These are phyloP conservation scores for Inonotus hispidus DNA, from an alignment of 1,284 basidiomycete genomes.

Conservation along the genomic window DNA sequence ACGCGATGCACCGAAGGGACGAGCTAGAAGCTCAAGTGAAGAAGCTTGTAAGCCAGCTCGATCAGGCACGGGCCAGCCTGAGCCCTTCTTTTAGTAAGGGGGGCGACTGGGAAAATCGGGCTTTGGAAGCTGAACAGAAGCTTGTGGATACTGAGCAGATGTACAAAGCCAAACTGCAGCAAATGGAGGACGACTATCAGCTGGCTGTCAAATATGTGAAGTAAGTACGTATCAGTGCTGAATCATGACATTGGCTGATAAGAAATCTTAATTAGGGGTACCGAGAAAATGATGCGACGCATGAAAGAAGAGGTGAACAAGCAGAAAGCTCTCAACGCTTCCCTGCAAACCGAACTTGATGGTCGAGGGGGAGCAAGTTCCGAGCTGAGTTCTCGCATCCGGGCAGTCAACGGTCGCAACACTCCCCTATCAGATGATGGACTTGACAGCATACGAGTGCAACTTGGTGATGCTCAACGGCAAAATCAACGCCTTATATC, in stretches of 20 bases:
- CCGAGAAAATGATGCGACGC: conserved; percentile 97
- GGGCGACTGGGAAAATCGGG: conserved; percentile 45
- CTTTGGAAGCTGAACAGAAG: conserved; percentile 63
- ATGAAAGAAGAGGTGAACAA: conserved; percentile 94
- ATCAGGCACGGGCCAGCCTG: conserved; percentile 50
- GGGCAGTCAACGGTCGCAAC: conserved; percentile 68
- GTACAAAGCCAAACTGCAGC: conserved; percentile 72
- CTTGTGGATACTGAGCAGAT: conserved; percentile 74
- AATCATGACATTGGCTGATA: background rate
- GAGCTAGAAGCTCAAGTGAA: conserved; percentile 70
- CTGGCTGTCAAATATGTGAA: conserved; percentile 89
- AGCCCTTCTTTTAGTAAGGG: conserved; percentile 37
- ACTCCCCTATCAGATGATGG: conserved; percentile 74
- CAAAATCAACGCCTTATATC: conserved; percentile 61
- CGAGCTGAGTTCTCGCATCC: conserved; percentile 52
- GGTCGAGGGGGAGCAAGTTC: conserved; percentile 52
- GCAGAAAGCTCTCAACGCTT: conserved; percentile 76
- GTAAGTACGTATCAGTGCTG: conserved; percentile 39
- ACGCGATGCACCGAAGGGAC: conserved; percentile 56
- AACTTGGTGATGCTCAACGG: conserved; percentile 67
- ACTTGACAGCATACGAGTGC: conserved; percentile 57
- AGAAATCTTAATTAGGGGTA: conserved; percentile 63
- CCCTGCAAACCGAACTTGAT: conserved; percentile 79
- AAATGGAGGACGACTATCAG: conserved; percentile 94
- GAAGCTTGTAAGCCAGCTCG: conserved; percentile 60